Evolutionary conservation across 179 eudicot genomes (phyloP), one percentile per base, ranked within the genome.

Genomic region (Sideroxylon spinosum): DNA sequence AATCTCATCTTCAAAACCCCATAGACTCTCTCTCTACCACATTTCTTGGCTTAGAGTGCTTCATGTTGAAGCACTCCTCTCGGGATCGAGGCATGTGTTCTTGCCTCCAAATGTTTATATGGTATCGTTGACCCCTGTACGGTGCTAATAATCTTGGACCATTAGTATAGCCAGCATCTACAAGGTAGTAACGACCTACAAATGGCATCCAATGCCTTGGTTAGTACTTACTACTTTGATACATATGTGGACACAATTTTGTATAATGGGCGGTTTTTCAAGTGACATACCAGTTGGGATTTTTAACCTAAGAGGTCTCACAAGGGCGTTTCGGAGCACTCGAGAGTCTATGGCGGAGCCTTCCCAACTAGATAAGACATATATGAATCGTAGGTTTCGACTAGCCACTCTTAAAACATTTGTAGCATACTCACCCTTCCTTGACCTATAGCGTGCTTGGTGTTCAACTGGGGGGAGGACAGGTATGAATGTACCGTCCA

Each of bases 381-480:
- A 28, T 65, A 26, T 28, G 68, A 26, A 65, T 28, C 14, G 46
- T 13, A 65, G 17, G 19, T 26, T 0, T 26, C 46, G 8, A 62
- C 44, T 28, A 25, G 26, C n/a, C n/a, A n/a, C n/a, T n/a, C n/a
- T n/a, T n/a, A n/a, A n/a, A n/a, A n/a, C n/a, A n/a, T n/a, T n/a
- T 12, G n/a, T 65, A 11, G 44, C 20, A 2, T 26, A 28, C 0
- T 65, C 68, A 0, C 46, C 68, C 4, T 65, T 65, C n/a, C 68
- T 65, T 65, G 68, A 65, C 68, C 68, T 65, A 26, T 65, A 65
- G 68, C n/a, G 46, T 28, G 46, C 20, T 44, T 65, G 26, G 1
- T 0, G 6, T 65, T 65, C 20, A 14, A 8, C 4, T 28, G 68
- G 46, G 68, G 46, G 68, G 0, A 65, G 46, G 7, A 28, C 17